Evolutionary conservation across 73 alveolate genomes (phyloP), one percentile per base, ranked within the genome.

Genomic region (Paramecium caudatum): DNA sequence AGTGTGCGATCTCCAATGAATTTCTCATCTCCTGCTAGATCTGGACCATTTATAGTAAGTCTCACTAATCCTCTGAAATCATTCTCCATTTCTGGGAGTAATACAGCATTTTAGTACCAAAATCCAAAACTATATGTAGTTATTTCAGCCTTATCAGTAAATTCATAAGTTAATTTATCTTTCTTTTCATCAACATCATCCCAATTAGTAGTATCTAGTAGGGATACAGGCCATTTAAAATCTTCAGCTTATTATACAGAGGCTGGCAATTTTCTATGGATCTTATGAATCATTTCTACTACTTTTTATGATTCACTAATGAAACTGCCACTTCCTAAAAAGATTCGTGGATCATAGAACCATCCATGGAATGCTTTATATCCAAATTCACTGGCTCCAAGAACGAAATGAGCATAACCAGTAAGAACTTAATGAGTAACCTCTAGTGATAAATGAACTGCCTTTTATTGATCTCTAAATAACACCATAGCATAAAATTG

Each of bases 71-170:
- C 88, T 74, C 88, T 74, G 21, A 5, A 45, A 36, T 27, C 68
- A 16, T 74, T 5, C 32, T 74, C 88, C 88, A 41, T 41, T 13
- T 74, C 88, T 9, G 88, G 88, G 12, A 74, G 43, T 43, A 74
- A 74, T 17, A 74, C 46, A 43, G 88, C 88, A 69, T 39, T 69
- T 37, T 74, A n/a, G 47, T 21, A 41, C 88, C 88, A 74, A 43
- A 74, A 74, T 16, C 46, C 88, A 43, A 9, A 74, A 41, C 47
- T 4, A 43, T 74, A 74, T 6, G 23, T 21, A 10, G 49, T 6
- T 4, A 74, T n/a, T 17, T 41, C 19, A 17, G 62, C 9, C 13
- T 43, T 74, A 17, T 74, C 88, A 12, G 41, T 37, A 15, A 69
- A 33, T 34, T 23, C 23, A 13, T 27, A 74, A 17, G 36, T 21